These are phyloP conservation scores for Puccinia horiana DNA, from an alignment of 1,284 basidiomycete species.

Conservation along the genomic window DNA sequence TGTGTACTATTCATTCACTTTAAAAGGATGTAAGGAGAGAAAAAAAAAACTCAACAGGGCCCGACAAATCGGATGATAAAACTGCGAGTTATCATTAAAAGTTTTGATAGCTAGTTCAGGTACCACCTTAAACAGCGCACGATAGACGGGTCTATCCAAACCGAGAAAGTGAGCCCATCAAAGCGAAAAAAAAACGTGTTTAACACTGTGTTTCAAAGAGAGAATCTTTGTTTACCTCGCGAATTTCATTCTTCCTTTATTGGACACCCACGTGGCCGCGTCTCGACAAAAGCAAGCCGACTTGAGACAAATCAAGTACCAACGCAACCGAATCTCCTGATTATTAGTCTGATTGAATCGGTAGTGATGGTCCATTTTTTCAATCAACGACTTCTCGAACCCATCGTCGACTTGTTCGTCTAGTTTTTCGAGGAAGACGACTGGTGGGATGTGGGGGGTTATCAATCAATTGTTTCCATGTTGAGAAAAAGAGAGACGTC, in stretches of 20 bases:
- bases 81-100: conserved; percentile 19
- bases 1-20: no score
- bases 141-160: conserved; percentile 34
- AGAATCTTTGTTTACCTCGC: conserved; percentile 64
- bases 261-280: conserved; percentile 52
- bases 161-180: neutral
- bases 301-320: conserved; percentile 68
- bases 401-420: conserved; percentile 25
- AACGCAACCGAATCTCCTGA: conserved; percentile 69
- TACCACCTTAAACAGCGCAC: conserved; percentile 44
- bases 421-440: conserved; percentile 46
- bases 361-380: conserved; percentile 34
- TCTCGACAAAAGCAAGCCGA: conserved; percentile 62
- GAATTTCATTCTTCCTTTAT: conserved; percentile 72
- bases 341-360: conserved; percentile 36
- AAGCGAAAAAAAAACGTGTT: neutral
- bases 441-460: neutral
- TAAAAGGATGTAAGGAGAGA: no score
- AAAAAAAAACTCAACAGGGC: conserved; percentile 42
- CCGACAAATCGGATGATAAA: conserved; percentile 49
- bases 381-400: conserved; percentile 8
- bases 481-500: neutral
- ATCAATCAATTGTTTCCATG: no score
- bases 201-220: neutral
- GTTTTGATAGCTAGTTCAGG: conserved; percentile 35